These are phyloP conservation scores for Alternaria sp. DNA, from an alignment of 2,329 filamentous ascomycete genomes.

Conservation along the genomic window DNA sequence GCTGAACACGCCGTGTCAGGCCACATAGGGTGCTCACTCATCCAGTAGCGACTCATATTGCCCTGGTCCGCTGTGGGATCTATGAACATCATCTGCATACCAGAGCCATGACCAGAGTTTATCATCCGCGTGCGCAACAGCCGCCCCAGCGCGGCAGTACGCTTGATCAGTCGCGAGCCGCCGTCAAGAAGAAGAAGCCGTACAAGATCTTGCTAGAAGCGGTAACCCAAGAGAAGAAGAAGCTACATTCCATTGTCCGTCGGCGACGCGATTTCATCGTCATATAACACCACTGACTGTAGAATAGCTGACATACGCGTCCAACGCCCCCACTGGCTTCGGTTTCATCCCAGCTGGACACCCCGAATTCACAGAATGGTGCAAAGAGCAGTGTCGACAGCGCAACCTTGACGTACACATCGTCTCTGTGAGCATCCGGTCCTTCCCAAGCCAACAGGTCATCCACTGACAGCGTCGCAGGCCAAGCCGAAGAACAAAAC, in stretches of 20 bases:
- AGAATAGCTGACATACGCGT: slow-evolving; percentile 60
- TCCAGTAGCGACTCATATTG: slow-evolving; percentile 1
- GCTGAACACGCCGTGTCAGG: slow-evolving; percentile 17
- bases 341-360: slow-evolving; percentile 67
- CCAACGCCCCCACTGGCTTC: slow-evolving; percentile 64
- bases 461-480: slow-evolving; percentile 27
- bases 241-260: slow-evolving; percentile 59
- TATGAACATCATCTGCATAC: slow-evolving; percentile 16
- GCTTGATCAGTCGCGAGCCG: slow-evolving; percentile 32
- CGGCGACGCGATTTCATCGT: slow-evolving; percentile 7
- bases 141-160: slow-evolving; percentile 22
- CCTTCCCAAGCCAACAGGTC: not conserved
- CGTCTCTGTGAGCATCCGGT: slow-evolving; percentile 62
- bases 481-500: slow-evolving; percentile 56
- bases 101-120: slow-evolving; percentile 35
- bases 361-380: slow-evolving; percentile 62
- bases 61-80: slow-evolving; percentile 11
- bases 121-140: slow-evolving; percentile 29
- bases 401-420: slow-evolving; percentile 61
- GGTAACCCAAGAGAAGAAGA: slow-evolving; percentile 66
- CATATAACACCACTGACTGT: slow-evolving; percentile 40
- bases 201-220: slow-evolving; percentile 66
- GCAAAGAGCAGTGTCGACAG: slow-evolving; percentile 64
- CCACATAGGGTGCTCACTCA: slow-evolving; percentile 1
- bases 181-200: slow-evolving; percentile 48